Conservation (phyloP, 768 basidiomycete species). For the Calocybe indica region DNA sequence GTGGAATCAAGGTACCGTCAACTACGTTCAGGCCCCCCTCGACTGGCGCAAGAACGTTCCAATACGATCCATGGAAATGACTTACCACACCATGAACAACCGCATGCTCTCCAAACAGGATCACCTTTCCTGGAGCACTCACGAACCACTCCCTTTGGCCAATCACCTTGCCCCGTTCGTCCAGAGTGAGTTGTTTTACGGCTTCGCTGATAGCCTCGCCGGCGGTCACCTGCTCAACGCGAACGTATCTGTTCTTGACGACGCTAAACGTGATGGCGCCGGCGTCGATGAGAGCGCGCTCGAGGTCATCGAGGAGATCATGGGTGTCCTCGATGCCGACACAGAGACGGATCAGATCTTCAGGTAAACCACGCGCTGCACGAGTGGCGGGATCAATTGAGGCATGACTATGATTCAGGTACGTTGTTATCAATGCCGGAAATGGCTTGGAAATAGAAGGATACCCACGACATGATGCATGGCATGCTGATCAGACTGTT, state of each 20-base stretch:
- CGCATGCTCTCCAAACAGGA: conserved; percentile 97
- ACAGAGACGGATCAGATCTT: conserved; percentile 95
- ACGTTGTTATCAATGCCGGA: conserved; percentile 7
- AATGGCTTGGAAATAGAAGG: conserved; percentile 4
- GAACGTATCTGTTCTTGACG: conserved; percentile 46
- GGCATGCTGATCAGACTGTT: conserved; percentile 99
- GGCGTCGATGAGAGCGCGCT: conserved; percentile 85
- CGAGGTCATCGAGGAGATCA: conserved; percentile 93
- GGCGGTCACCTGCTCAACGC: conserved; percentile 23
- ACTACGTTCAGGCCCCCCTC: conserved; percentile 1
- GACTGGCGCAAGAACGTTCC: neutral
- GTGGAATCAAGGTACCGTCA: neutral
- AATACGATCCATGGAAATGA: conserved; percentile 14
- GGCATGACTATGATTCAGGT: conserved; percentile 62
- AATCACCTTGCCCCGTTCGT: conserved; percentile 23
- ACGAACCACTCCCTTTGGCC: conserved; percentile 66
- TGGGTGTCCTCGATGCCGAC: conserved; percentile 95
- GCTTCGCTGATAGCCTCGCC: conserved; percentile 44
- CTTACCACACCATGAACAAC: conserved; percentile 95
- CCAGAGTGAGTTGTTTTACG: conserved; percentile 59
- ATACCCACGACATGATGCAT: conserved; percentile 96
- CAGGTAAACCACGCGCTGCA: conserved; percentile 95
- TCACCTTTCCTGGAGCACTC: conserved; percentile 96
- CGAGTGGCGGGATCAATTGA: conserved; percentile 96
- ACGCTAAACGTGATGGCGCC: conserved; percentile 72